phyloP scores from a whole-genome alignment of 2,329 filamentous ascomycete species.

The Fusarium camptoceras region DNA sequence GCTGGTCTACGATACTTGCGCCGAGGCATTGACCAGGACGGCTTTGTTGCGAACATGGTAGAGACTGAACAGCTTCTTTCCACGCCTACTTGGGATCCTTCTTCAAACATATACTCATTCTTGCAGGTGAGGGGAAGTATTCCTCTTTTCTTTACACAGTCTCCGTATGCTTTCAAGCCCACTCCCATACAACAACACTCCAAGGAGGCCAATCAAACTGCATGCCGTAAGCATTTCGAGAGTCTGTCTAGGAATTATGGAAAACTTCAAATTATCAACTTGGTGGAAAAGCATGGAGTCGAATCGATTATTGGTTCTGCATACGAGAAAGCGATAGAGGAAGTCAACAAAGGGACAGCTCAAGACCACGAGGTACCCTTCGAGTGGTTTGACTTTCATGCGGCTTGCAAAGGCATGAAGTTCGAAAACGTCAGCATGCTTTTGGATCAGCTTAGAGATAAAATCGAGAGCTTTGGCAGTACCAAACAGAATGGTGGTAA shows the following conservation, averaged over 20 bases:
- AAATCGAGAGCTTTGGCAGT: constrained; percentile 78
- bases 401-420: constrained; percentile 93
- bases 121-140: constrained; percentile 91
- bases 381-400: constrained; percentile 98
- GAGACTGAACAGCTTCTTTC: constrained; percentile 97
- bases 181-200: constrained; percentile 86
- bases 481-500: constrained; percentile 67
- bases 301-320: constrained; percentile 83
- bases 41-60: constrained; percentile 88
- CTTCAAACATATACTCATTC: constrained; percentile 80
- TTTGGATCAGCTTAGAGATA: constrained; percentile 74
- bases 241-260: constrained; percentile 78
- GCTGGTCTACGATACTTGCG: constrained; percentile 91
- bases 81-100: constrained; percentile 71
- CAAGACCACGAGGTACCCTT: constrained; percentile 64
- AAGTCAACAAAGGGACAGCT: constrained; percentile 72
- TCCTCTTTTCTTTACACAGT: constrained; percentile 94
- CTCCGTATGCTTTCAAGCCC: constrained; percentile 92
- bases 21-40: constrained; percentile 89
- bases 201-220: constrained; percentile 78
- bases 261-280: constrained; percentile 79
- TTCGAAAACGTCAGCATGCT: constrained; percentile 93
- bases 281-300: constrained; percentile 89
- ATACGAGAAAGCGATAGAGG: constrained; percentile 76
- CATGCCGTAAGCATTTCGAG: constrained; percentile 83